A percentile compares a stretch with the other conserved stretches of the same genome.
phyloP scores from a whole-genome alignment of 495 filamentous ascomycete species.

The Massariosphaeria phaeospora region DNA sequence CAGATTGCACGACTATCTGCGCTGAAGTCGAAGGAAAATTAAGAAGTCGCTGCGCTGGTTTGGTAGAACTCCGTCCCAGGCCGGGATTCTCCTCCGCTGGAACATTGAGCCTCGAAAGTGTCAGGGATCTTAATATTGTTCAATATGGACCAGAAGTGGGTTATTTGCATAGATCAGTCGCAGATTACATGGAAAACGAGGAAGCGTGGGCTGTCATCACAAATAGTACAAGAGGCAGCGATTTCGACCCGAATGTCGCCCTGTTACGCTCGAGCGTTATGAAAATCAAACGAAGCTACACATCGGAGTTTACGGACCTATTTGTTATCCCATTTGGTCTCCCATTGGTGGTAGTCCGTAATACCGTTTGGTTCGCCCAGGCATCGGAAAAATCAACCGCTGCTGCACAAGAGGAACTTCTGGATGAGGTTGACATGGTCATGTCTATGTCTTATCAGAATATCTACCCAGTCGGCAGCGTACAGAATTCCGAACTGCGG shows the following conservation, averaged over 20 bases:
- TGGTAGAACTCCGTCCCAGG: neutral
- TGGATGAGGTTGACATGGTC: neutral
- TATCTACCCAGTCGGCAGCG: neutral
- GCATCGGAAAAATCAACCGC: neutral
- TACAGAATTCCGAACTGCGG: neutral
- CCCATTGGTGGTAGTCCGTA: neutral
- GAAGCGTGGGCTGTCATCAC: neutral
- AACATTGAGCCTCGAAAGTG: neutral
- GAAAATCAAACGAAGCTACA: neutral
- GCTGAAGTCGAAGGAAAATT: neutral
- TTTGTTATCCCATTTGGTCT: neutral
- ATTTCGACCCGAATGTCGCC: neutral
- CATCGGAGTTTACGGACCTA: neutral
- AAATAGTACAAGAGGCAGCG: neutral
- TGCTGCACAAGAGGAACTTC: neutral
- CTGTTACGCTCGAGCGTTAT: neutral
- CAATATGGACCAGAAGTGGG: neutral
- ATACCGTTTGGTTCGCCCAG: neutral
- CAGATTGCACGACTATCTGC: neutral
- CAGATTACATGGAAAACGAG: neutral
- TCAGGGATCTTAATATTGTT: neutral
- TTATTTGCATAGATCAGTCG: neutral
- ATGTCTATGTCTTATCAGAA: neutral
- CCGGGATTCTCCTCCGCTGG: neutral
- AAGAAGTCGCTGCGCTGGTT: constrained; percentile 1